Conservation (phyloP, 2,329 filamentous ascomycete species). For the Diaporthe helianthi region DNA sequence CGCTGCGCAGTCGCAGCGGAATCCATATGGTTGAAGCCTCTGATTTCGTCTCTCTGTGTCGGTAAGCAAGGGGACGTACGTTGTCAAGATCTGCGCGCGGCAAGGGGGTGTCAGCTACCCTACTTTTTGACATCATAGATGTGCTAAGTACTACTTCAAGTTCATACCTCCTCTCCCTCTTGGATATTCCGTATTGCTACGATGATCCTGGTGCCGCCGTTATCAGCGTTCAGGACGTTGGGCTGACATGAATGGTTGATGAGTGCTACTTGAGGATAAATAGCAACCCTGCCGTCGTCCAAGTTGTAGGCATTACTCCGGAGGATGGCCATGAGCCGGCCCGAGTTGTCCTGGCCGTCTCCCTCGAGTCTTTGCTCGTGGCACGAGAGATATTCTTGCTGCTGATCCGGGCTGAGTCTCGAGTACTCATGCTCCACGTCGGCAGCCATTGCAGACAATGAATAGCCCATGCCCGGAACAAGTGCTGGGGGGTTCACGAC, state of each 20-base stretch:
- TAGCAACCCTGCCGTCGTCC: conserved; percentile 40
- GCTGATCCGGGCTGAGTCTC: conserved; percentile 40
- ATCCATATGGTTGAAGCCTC: conserved; percentile 25
- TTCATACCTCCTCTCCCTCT: conserved; percentile 45
- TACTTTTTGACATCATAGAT: not conserved
- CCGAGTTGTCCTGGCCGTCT: conserved; percentile 36
- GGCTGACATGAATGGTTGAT: conserved; percentile 49
- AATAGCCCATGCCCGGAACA: conserved; percentile 43
- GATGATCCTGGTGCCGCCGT: conserved; percentile 35
- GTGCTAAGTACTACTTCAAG: not conserved
- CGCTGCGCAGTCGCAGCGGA: conserved; percentile 16
- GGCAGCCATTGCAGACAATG: conserved; percentile 43
- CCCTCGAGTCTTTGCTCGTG: conserved; percentile 38
- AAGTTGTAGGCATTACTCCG: conserved; percentile 49
- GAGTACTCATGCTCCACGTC: conserved; percentile 38
- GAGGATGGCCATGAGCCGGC: conserved; percentile 42
- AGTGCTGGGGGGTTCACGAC: conserved; percentile 38
- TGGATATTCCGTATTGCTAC: conserved; percentile 45
- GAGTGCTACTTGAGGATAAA: conserved; percentile 44
- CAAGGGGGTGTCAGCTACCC: not conserved
- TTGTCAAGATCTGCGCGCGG: conserved; percentile 15
- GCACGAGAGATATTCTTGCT: conserved; percentile 39
- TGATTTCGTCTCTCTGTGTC: conserved; percentile 22
- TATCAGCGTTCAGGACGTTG: conserved; percentile 44
- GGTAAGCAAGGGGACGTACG: conserved; percentile 23